Conservation (phyloP, 2,329 filamentous ascomycete species). For the Colletotrichum scovillei region DNA sequence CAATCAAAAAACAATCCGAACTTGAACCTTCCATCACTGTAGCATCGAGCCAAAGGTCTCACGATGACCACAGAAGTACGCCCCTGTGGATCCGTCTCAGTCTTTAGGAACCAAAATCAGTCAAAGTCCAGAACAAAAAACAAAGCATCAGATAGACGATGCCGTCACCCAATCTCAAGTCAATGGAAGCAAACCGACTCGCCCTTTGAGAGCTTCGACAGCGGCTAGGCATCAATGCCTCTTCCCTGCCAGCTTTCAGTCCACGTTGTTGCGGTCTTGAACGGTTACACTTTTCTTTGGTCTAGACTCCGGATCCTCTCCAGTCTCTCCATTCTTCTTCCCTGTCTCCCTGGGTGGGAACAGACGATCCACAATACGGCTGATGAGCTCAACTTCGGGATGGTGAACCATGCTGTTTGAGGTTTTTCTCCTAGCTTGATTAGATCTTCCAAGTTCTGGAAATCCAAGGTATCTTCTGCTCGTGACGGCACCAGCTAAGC, state of each 20-base stretch:
- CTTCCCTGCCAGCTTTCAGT: neutral
- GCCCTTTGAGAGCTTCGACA: neutral
- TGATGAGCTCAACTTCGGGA: neutral
- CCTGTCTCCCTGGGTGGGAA: neutral
- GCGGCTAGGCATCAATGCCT: neutral
- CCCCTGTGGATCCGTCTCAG: neutral
- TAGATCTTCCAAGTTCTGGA: neutral
- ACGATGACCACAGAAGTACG: neutral
- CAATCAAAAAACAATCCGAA: neutral
- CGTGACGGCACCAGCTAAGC: neutral
- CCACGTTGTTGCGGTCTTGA: neutral
- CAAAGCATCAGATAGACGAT: neutral
- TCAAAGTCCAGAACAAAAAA: neutral
- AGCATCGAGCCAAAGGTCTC: neutral
- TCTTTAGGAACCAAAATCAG: neutral
- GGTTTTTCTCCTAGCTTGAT: neutral
- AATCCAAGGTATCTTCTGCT: neutral
- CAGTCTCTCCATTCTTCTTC: neutral
- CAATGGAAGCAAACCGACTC: neutral
- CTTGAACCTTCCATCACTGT: neutral
- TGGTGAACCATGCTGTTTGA: neutral
- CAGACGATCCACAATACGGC: neutral
- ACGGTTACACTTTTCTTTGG: neutral
- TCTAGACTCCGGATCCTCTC: neutral
- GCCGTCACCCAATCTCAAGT: neutral